Percentiles rank a stretch among this genome's conserved stretches.
These are phyloP conservation scores for Phytophthora tubulina DNA, from an alignment of 352 stramenopile species.

Conservation along the genomic window DNA sequence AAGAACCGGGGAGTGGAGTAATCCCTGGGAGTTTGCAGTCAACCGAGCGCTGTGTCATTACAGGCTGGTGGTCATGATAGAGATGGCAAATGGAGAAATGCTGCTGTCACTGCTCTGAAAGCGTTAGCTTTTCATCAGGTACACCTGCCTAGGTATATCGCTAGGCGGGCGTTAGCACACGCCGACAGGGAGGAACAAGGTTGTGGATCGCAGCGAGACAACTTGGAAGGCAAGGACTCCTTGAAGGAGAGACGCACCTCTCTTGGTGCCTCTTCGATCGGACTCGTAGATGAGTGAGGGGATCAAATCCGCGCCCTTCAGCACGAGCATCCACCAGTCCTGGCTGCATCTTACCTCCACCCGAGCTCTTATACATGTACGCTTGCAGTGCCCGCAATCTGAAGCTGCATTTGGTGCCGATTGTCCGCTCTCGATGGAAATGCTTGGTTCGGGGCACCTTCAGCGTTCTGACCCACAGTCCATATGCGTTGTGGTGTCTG, in stretches of 20 bases:
- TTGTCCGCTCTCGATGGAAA: too few species aligned
- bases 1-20: neutral
- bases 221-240: neutral
- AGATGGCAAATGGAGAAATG: neutral
- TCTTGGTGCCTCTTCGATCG: conserved; percentile 15
- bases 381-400: conserved; percentile 17
- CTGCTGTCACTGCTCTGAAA: neutral
- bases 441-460: too few species aligned
- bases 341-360: conserved; percentile 12
- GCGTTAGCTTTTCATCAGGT: conserved; percentile 9
- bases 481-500: conserved; percentile 9
- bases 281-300: neutral
- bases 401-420: neutral
- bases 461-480: conserved; percentile 8
- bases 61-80: neutral
- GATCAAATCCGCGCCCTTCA: conserved; percentile 18
- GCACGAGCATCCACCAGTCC: conserved; percentile 16
- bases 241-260: neutral
- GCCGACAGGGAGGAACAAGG: neutral
- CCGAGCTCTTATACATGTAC: conserved; percentile 17
- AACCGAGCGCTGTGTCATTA: neutral
- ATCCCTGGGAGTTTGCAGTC: neutral
- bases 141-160: neutral
- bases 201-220: neutral
- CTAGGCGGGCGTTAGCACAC: conserved; percentile 6